Conservation (phyloP, 176 grass and related monocot species). For the Eleusine coracana region DNA sequence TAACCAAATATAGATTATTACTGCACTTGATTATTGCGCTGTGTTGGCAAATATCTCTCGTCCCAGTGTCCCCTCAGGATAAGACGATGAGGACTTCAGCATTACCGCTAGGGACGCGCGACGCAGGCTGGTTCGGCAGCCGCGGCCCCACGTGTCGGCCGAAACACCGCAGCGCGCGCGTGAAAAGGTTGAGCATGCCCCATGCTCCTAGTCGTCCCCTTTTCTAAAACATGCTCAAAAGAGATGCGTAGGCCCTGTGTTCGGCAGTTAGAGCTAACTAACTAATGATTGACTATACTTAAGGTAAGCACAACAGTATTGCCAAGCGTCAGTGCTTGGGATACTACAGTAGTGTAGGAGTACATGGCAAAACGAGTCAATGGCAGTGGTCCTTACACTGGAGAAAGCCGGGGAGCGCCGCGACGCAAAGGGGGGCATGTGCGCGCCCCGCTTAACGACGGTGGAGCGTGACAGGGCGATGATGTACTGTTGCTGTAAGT, state of each 20-base stretch:
- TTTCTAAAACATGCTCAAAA: too few relatives aligned
- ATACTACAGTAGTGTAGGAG: too few relatives aligned
- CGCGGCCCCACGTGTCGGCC: neutral
- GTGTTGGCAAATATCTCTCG: too few relatives aligned
- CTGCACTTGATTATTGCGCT: too few relatives aligned
- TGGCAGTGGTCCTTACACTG: neutral
- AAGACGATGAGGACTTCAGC: neutral
- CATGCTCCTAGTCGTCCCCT: neutral
- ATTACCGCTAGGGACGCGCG: neutral
- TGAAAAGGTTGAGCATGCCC: slow-evolving; percentile 13
- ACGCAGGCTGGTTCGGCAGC: neutral
- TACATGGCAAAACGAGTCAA: neutral
- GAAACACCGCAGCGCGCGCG: neutral
- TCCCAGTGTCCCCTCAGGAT: too few relatives aligned
- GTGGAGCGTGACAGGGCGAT: neutral
- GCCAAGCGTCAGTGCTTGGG: too few relatives aligned
- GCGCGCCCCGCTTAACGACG: neutral
- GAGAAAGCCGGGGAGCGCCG: slow-evolving; percentile 11
- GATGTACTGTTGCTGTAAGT: neutral
- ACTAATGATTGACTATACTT: too few relatives aligned
- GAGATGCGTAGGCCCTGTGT: too few relatives aligned
- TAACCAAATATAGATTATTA: too few relatives aligned
- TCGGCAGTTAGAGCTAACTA: too few relatives aligned
- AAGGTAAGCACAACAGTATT: too few relatives aligned
- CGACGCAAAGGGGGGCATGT: slow-evolving; percentile 19